Conservation (phyloP, 441 rosid species). For the Jatropha multifida region DNA sequence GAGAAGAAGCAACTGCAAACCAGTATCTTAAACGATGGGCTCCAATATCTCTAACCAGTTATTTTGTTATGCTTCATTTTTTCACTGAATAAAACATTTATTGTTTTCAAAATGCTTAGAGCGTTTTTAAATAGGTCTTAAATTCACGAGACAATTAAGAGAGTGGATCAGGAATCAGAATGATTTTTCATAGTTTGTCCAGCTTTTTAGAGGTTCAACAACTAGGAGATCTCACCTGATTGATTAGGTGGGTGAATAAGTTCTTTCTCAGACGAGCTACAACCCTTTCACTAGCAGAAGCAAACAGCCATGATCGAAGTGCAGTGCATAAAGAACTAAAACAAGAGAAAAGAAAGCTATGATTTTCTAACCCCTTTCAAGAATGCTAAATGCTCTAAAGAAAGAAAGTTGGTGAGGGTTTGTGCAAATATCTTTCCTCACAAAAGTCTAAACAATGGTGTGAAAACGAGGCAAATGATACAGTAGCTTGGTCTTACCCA, state of each 20-base stretch:
- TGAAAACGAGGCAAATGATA: not conserved
- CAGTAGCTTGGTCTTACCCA: constrained; percentile 50
- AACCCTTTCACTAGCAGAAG: constrained; percentile 88
- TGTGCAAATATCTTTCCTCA: not conserved
- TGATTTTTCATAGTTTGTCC: not conserved
- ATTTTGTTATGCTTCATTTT: constrained; percentile 1
- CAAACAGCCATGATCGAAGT: constrained; percentile 84
- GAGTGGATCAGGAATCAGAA: not conserved
- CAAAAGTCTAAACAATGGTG: not conserved
- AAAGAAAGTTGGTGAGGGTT: not conserved
- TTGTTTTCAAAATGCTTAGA: not conserved
- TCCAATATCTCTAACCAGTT: not conserved
- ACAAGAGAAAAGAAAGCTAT: not conserved
- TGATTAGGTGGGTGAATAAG: constrained; percentile 75
- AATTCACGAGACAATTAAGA: constrained; percentile 4
- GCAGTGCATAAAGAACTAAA: constrained; percentile 80
- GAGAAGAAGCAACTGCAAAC: constrained; percentile 3
- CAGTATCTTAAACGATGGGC: constrained; percentile 1
- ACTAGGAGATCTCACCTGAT: constrained; percentile 50
- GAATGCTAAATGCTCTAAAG: not conserved
- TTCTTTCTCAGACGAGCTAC: constrained; percentile 87
- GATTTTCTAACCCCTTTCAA: not conserved
- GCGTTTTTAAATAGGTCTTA: not conserved
- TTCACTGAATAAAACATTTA: not conserved
- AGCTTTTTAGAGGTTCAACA: not conserved